phyloP scores from a whole-genome alignment of 768 basidiomycete species.

The Tricholoma furcatifolium region DNA sequence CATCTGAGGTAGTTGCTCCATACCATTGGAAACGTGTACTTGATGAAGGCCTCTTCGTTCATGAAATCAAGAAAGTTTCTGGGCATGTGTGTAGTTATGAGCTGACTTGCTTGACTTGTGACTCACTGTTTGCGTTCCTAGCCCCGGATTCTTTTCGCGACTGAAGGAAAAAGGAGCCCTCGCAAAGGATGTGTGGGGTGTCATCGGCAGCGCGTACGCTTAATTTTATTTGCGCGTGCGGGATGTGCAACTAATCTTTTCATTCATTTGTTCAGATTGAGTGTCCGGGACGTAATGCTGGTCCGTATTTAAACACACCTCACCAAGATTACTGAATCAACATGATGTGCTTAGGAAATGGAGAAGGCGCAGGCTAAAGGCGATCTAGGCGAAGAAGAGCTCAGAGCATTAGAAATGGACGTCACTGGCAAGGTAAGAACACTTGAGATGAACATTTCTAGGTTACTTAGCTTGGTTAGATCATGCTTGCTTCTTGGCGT shows the following conservation, averaged over 20 bases:
- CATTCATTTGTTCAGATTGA: conserved; percentile 47
- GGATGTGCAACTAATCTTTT: conserved; percentile 4
- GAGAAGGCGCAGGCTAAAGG: conserved; percentile 86
- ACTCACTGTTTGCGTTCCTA: conserved; percentile 23
- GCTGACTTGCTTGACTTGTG: background rate
- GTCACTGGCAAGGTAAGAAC: conserved; percentile 81
- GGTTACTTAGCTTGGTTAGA: conserved; percentile 37
- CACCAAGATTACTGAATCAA: background rate
- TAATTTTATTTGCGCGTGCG: conserved; percentile 6
- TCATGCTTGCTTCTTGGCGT: conserved; percentile 96
- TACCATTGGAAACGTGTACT: conserved; percentile 88
- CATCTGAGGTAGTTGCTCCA: conserved; percentile 63
- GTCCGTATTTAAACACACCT: conserved; percentile 25
- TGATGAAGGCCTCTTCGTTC: conserved; percentile 89
- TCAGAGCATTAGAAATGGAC: conserved; percentile 86
- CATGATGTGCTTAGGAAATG: conserved; percentile 57
- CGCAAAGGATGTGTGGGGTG: conserved; percentile 96
- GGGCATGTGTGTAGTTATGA: conserved; percentile 64
- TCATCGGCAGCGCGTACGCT: conserved; percentile 91
- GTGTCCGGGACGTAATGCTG: conserved; percentile 76
- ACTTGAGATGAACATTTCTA: background rate
- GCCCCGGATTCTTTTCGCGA: conserved; percentile 88
- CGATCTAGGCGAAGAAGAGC: conserved; percentile 83
- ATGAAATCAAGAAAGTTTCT: conserved; percentile 90
- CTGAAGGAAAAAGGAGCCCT: conserved; percentile 92